Percentiles rank a stretch among this genome's conserved stretches.
Evolutionary conservation across 2,329 filamentous ascomycete species (phyloP).

Genomic region (Ophiostoma quercus): DNA sequence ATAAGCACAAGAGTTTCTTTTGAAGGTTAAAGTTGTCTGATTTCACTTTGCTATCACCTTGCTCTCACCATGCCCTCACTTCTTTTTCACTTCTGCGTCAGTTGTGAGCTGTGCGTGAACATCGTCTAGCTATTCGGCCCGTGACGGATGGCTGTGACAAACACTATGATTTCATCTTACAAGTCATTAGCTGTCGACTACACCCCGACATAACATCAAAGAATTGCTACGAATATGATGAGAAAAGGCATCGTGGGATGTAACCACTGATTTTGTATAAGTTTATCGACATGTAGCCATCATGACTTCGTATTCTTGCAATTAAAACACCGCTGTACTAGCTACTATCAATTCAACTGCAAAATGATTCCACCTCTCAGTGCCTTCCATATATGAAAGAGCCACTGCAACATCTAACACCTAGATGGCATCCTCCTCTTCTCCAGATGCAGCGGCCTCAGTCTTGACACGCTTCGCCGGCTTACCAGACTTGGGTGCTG

Average conservation of each 20-base stretch:
- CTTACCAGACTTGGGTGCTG: conserved; percentile 16
- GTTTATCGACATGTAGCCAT: background rate
- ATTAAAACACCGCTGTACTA: background rate
- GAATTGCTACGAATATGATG: too few species aligned
- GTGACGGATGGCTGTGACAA: background rate
- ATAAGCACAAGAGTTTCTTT: too few species aligned
- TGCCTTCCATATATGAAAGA: background rate
- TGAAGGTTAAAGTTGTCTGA: too few species aligned
- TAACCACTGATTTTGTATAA: background rate
- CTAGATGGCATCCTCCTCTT: conserved; percentile 16
- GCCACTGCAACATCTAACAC: background rate
- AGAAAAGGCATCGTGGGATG: background rate
- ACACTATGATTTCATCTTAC: background rate
- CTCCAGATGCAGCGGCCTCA: background rate
- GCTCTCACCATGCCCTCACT: background rate
- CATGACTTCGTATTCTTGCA: background rate
- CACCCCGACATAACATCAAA: too few species aligned
- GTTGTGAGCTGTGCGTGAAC: background rate
- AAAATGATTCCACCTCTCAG: too few species aligned
- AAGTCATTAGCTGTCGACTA: background rate
- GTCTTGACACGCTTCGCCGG: conserved; percentile 20
- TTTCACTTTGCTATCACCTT: too few species aligned
- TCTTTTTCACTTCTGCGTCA: background rate
- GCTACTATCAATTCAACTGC: background rate
- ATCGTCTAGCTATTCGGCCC: background rate